Evolutionary conservation across 2,329 filamentous ascomycete genomes (phyloP).

Genomic region (Graphilbum sp.): DNA sequence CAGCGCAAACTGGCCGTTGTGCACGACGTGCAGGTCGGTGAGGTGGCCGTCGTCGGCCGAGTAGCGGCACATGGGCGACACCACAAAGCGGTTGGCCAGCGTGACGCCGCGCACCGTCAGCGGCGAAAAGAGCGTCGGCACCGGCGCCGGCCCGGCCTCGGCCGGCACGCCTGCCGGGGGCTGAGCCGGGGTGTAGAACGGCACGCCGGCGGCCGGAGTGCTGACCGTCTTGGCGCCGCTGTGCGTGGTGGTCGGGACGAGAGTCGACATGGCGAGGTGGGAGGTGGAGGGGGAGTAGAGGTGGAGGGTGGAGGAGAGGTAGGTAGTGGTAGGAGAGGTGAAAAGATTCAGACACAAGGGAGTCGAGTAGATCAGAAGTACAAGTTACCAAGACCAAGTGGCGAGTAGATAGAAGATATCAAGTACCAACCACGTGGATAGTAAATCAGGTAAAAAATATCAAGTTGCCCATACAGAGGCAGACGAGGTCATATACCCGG

Average conservation of each 20-base stretch:
- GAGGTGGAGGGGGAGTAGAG: not conserved
- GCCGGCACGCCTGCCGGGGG: conserved; percentile 33
- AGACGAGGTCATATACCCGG: too few species aligned
- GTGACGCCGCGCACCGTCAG: conserved; percentile 35
- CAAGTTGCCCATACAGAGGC: too few species aligned
- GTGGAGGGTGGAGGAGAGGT: not conserved
- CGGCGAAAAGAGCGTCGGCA: conserved; percentile 40
- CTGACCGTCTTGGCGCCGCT: conserved; percentile 8
- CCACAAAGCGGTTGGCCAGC: conserved; percentile 39
- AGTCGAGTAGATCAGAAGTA: too few species aligned
- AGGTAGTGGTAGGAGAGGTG: not conserved
- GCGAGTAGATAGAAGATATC: too few species aligned
- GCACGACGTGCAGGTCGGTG: conserved; percentile 68
- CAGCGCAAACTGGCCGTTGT: conserved; percentile 62
- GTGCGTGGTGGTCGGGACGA: not conserved
- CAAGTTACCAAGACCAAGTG: too few species aligned
- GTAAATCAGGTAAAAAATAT: too few species aligned
- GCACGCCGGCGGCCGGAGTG: conserved; percentile 25
- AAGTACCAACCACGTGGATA: too few species aligned
- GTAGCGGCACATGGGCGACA: conserved; percentile 47
- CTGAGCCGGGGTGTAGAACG: conserved; percentile 40
- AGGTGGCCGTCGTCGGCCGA: conserved; percentile 46
- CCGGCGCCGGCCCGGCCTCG: conserved; percentile 10
- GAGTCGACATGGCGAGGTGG: not conserved
- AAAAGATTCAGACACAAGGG: not conserved